A percentile compares a stretch with the other conserved stretches of the same genome.
These are phyloP conservation scores for Biscogniauxia marginata DNA, from an alignment of 2,329 filamentous ascomycete species.

Conservation along the genomic window DNA sequence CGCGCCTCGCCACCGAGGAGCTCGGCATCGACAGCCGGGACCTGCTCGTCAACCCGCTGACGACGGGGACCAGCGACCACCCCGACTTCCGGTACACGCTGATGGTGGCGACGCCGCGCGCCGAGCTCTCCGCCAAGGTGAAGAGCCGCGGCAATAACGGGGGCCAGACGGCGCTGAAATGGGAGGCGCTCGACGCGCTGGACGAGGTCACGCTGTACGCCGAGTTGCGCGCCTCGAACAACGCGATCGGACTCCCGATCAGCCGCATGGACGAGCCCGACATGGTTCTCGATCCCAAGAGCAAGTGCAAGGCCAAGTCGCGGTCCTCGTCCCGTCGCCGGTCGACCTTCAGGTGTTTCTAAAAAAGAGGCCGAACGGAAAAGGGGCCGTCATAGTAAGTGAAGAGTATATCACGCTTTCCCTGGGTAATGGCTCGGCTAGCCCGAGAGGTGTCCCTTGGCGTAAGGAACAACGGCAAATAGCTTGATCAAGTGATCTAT, in stretches of 20 bases:
- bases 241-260: background rate
- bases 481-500: background rate
- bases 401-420: background rate
- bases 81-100: background rate
- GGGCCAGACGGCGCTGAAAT: background rate
- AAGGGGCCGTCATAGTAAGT: background rate
- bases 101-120: background rate
- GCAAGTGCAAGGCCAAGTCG: background rate
- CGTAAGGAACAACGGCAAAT: background rate
- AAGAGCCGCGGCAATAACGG: too few species aligned
- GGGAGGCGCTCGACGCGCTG: background rate
- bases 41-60: background rate
- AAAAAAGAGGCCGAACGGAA: background rate
- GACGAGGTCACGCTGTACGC: background rate
- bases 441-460: too few species aligned
- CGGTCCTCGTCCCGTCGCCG: too few species aligned
- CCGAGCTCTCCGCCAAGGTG: too few species aligned
- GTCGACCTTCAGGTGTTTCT: too few species aligned
- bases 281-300: background rate
- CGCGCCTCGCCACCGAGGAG: background rate
- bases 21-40: background rate
- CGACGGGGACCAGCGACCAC: background rate
- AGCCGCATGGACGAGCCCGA: background rate
- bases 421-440: background rate
- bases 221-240: background rate